Conservation (phyloP, 139 green algal species). For the Marvania coccoides region DNA sequence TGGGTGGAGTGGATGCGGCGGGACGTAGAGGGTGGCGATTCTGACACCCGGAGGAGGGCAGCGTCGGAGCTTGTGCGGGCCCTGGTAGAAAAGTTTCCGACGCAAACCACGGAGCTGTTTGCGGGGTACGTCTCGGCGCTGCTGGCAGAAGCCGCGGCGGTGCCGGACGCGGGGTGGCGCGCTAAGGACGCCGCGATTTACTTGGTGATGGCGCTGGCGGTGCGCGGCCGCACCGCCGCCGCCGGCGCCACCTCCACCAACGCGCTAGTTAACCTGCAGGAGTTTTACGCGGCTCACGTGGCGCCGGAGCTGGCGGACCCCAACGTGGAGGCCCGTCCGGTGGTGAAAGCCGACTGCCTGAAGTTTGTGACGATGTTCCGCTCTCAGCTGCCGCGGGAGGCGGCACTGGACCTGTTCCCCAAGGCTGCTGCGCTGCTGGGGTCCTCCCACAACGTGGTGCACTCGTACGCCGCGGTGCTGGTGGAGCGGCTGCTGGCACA, state of each 20-base stretch:
- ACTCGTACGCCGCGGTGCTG: conserved; percentile 89
- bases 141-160: conserved; percentile 61
- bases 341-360: conserved; percentile 92
- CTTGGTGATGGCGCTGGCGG: conserved; percentile 87
- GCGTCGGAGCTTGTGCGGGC: conserved; percentile 87
- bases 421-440: conserved; percentile 40
- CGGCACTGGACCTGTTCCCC: conserved; percentile 55
- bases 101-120: conserved; percentile 74
- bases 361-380: conserved; percentile 95
- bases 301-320: conserved; percentile 67
- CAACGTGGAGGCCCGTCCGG: conserved; percentile 50
- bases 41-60: conserved; percentile 83
- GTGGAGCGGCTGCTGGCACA: conserved; percentile 79
- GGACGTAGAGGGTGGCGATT: conserved; percentile 92
- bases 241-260: conserved; percentile 84
- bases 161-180: conserved; percentile 63
- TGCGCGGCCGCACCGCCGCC: conserved; percentile 71
- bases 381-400: conserved; percentile 64
- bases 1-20: conserved; percentile 89
- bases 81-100: conserved; percentile 72
- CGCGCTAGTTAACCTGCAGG: conserved; percentile 79
- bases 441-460: conserved; percentile 81
- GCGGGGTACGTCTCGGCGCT: conserved; percentile 64
- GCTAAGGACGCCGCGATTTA: conserved; percentile 95
- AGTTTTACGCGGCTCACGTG: conserved; percentile 60